Evolutionary conservation across 371 early-diverging fungal genomes (phyloP).

Genomic region (Mucor ambiguus): DNA sequence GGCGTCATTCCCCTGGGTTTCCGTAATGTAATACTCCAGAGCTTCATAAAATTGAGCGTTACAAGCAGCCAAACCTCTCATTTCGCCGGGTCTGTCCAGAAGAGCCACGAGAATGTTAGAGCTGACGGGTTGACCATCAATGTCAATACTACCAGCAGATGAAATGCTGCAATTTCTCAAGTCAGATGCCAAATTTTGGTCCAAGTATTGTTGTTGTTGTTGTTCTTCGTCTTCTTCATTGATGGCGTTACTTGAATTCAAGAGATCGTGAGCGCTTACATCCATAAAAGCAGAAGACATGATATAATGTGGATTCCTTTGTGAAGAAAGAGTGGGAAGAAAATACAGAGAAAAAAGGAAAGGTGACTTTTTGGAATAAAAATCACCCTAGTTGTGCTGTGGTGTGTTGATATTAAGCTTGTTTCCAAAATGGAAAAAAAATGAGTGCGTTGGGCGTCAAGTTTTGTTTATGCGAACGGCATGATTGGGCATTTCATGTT

Average conservation of each 20-base stretch:
- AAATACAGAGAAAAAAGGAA: conserved; percentile 6
- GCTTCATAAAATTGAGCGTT: conserved; percentile 41
- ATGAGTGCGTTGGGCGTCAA: conserved; percentile 5
- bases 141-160: conserved; percentile 29
- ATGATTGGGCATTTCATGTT: conserved; percentile 8
- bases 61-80: conserved; percentile 32
- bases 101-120: conserved; percentile 44
- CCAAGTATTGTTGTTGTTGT: not conserved
- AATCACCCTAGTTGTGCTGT: conserved; percentile 11
- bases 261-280: conserved; percentile 5
- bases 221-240: conserved; percentile 14
- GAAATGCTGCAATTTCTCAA: conserved; percentile 24
- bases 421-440: conserved; percentile 7
- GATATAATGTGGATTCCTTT: too few relatives aligned
- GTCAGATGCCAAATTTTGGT: not conserved
- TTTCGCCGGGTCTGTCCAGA: conserved; percentile 41
- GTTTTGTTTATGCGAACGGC: conserved; percentile 5
- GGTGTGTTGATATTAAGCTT: not conserved
- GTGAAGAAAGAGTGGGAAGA: not conserved
- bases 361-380: conserved; percentile 9
- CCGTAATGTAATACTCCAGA: conserved; percentile 36
- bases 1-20: conserved; percentile 37
- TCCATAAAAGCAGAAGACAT: conserved; percentile 19
- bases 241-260: conserved; percentile 3
- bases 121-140: conserved; percentile 37